These are phyloP conservation scores for Vigna trinervia DNA, from an alignment of 306 rosid genomes.

Conservation along the genomic window DNA sequence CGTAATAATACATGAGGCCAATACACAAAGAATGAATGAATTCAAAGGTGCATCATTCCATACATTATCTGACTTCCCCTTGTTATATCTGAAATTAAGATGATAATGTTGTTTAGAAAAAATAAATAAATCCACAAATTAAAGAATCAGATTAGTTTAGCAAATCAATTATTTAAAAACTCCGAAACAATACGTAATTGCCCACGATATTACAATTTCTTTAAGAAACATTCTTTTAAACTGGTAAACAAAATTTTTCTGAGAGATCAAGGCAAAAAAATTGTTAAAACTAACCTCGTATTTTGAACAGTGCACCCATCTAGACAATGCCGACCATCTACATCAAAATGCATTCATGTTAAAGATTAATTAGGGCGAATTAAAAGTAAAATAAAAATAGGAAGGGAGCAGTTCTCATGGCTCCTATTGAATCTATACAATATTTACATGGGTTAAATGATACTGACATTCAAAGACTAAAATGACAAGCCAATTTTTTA, in stretches of 20 bases:
- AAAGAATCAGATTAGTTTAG: slow-evolving; percentile 3
- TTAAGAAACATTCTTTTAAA: slow-evolving; percentile 1
- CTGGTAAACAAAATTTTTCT: slow-evolving; percentile 23
- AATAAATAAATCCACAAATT: background rate
- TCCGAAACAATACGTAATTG: background rate
- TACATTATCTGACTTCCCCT: slow-evolving; percentile 18
- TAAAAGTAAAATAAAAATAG: background rate
- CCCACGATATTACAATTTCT: slow-evolving; percentile 3
- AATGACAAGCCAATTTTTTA: slow-evolving; percentile 33
- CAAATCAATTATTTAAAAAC: background rate
- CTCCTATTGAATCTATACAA: background rate
- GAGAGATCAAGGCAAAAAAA: slow-evolving; percentile 37
- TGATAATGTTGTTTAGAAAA: background rate
- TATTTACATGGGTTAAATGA: slow-evolving; percentile 23
- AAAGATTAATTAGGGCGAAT: slow-evolving; percentile 34
- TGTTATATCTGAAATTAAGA: slow-evolving; percentile 12
- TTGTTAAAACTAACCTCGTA: slow-evolving; percentile 69
- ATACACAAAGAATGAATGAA: slow-evolving; percentile 7
- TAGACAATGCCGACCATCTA: slow-evolving; percentile 84
- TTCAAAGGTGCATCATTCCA: slow-evolving; percentile 4
- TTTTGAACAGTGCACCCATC: slow-evolving; percentile 95
- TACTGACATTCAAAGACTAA: slow-evolving; percentile 16
- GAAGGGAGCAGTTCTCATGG: background rate
- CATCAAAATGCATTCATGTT: slow-evolving; percentile 42
- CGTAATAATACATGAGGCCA: background rate